Evolutionary conservation across 495 filamentous ascomycete species (phyloP).

Genomic region (Daldinia decipiens): DNA sequence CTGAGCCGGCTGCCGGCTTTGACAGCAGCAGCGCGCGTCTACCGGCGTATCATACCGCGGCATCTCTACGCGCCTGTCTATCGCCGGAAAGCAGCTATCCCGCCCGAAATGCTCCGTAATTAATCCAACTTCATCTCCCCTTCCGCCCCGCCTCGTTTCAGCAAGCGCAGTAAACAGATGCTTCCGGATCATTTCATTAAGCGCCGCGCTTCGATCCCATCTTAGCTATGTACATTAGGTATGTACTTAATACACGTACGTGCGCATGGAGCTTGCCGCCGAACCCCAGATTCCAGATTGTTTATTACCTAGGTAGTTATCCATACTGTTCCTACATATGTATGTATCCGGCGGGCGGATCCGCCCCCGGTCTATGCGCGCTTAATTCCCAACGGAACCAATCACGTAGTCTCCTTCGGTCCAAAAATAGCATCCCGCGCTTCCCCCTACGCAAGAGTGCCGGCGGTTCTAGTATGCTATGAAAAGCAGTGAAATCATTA

Average conservation of each 20-base stretch:
- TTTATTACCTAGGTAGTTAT: no score
- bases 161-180: slow-evolving; percentile 27
- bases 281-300: not conserved
- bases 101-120: slow-evolving; percentile 7
- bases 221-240: not conserved
- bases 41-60: slow-evolving; percentile 29
- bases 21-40: slow-evolving; percentile 26
- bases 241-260: not conserved
- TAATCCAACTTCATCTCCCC: not conserved
- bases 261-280: not conserved
- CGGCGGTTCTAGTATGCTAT: not conserved
- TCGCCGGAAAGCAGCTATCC: not conserved
- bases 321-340: not conserved
- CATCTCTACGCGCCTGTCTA: slow-evolving; percentile 1
- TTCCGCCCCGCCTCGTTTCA: slow-evolving; percentile 37
- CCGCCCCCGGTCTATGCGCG: not conserved
- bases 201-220: not conserved
- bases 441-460: not conserved
- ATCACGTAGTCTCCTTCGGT: not conserved
- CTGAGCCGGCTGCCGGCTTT: slow-evolving; percentile 32
- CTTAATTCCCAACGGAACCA: not conserved
- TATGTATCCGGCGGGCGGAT: not conserved
- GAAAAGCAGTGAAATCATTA: not conserved
- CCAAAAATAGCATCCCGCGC: not conserved
- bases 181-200: not conserved